Percentiles rank a stretch among this genome's conserved stretches.
These are phyloP conservation scores for Colletotrichum paranaense DNA, from an alignment of 2,329 filamentous ascomycete species.

Conservation along the genomic window DNA sequence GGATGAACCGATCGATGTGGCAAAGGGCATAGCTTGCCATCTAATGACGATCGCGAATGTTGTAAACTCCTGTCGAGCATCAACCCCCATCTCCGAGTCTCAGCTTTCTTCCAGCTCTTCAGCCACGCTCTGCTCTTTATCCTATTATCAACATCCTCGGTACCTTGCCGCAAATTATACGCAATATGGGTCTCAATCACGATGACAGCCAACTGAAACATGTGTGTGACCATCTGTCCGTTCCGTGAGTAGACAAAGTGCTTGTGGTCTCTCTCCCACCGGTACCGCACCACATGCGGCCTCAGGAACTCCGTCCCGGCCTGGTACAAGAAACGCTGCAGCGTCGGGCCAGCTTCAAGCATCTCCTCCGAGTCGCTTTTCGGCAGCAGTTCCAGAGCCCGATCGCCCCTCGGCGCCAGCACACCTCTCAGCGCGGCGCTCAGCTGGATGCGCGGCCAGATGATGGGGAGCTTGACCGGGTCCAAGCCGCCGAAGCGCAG, in stretches of 20 bases:
- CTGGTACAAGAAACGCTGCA: not conserved
- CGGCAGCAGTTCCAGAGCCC: not conserved
- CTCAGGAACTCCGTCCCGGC: not conserved
- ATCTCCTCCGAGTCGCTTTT: not conserved
- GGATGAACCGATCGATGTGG: not conserved
- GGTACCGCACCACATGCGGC: not conserved
- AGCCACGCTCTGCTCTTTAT: no score
- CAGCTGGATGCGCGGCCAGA: not conserved
- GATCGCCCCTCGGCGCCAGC: not conserved
- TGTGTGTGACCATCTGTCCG: no score
- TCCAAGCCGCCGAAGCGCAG: slow-evolving; percentile 12
- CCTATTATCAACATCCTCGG: no score
- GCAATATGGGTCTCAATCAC: not conserved
- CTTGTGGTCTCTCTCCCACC: not conserved
- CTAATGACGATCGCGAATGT: no score
- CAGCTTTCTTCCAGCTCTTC: no score
- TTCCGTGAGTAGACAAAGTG: not conserved
- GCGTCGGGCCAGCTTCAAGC: not conserved
- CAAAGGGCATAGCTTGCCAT: not conserved
- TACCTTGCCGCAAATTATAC: no score
- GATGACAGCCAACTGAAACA: not conserved
- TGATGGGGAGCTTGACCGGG: slow-evolving; percentile 1
- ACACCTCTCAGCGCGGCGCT: not conserved
- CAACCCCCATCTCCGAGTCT: no score
- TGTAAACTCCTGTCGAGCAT: no score